Base-by-base conservation (phyloP, 192 early-diverging fungal genomes). In the Podila epigama region DNA sequence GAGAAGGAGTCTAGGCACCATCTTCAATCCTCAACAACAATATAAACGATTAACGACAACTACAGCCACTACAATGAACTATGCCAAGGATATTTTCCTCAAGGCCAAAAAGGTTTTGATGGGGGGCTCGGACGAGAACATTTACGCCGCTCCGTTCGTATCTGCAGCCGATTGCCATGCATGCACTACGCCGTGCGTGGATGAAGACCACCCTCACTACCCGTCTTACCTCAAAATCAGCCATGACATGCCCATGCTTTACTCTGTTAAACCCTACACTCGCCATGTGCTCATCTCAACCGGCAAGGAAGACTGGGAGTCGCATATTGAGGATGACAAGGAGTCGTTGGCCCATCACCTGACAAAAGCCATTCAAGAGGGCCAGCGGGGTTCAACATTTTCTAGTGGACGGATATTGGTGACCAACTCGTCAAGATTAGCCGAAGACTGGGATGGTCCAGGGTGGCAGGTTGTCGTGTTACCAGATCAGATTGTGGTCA, bases 271-370 rank as follows among this genome's bases (percentile, higher is more conserved):
- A 41, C 85, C 87, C 3, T 89, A 89, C 53, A 55, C 79, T 5
- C 82, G 83, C 10, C 87, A 89, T 62, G 78, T 89, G 39, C 57
- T 87, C 56, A 87, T 89, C n/a, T 79, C 82, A 27, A 89, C 87
- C 0, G 85, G 83, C 3, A 59, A 80, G 48, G 63, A 63, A 3
- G 85, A 89, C 54, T 89, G 87, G 87, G 37, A 68, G 5, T 50
- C 71, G 2, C 69, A 79, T 25, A 89, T 89, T 41, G 85, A 86
- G 33, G 80, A 84, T 48, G 85, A 86, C 57, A 68, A 66, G 15
- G 69, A 33, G 22, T 80, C 70, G 1, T 63, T 89, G 6, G 85
- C 87, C 2, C 64, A 72, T 15, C 58, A 66, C 33, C 62, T 89
- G 8, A 39, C 50, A 35, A 66, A 58, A 9, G 67, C 70, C 34